phyloP scores from a whole-genome alignment of 805 yeast genomes.

The Cyberlindnera misumaiensis region DNA sequence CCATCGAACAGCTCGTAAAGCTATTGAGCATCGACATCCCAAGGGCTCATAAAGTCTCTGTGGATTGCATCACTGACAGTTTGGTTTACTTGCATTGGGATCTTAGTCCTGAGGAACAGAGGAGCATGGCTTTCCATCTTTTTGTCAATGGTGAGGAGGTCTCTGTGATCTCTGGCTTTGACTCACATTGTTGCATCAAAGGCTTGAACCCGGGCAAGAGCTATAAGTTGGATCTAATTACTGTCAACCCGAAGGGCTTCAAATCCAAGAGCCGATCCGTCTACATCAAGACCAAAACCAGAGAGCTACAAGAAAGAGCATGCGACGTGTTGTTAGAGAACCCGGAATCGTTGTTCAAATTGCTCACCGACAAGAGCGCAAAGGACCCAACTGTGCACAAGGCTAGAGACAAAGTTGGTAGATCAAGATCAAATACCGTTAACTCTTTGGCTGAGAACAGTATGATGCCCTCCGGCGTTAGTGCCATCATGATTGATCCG shows the following conservation, averaged over 20 bases:
- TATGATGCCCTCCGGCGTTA: constrained; percentile 8
- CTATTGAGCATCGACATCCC: constrained; percentile 49
- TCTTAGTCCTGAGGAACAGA: constrained; percentile 20
- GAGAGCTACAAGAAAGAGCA: constrained; percentile 16
- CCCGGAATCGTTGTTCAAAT: constrained; percentile 31
- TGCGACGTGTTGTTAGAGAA: constrained; percentile 25
- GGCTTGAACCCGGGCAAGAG: constrained; percentile 29
- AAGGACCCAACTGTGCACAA: constrained; percentile 26
- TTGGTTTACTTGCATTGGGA: constrained; percentile 54
- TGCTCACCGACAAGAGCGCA: constrained; percentile 26
- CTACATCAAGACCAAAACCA: constrained; percentile 32
- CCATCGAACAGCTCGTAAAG: constrained; percentile 40
- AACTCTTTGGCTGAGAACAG: constrained; percentile 13
- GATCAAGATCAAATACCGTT: constrained; percentile 32
- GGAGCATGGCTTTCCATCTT: constrained; percentile 29
- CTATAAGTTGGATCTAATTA: constrained; percentile 38
- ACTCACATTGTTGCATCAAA: constrained; percentile 29
- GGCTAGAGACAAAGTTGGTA: constrained; percentile 3
- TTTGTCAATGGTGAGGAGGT: constrained; percentile 35
- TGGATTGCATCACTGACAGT: constrained; percentile 42
- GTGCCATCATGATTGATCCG: constrained; percentile 17
- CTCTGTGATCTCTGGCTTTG: constrained; percentile 27
- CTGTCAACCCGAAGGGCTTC: constrained; percentile 33
- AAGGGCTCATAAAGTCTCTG: constrained; percentile 44
- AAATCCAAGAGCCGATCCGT: constrained; percentile 36